Percentiles rank a stretch among this genome's conserved stretches.
These are phyloP conservation scores for Lindgomyces ingoldianus DNA, from an alignment of 495 filamentous ascomycete species.

Conservation along the genomic window DNA sequence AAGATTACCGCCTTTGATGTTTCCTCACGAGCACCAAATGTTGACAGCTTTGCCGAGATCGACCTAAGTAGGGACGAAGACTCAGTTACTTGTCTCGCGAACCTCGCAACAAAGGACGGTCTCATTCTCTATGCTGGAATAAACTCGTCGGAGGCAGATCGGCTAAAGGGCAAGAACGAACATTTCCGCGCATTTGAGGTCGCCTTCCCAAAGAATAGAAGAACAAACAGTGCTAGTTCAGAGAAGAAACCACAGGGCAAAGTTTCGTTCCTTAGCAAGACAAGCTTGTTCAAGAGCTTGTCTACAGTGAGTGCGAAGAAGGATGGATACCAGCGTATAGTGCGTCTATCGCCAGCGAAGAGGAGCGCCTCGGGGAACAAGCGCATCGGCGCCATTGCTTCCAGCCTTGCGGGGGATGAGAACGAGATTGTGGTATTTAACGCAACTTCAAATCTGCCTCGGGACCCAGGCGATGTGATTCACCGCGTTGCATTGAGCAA, in stretches of 20 bases:
- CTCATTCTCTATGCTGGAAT: conserved; percentile 57
- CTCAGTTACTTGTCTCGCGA: conserved; percentile 80
- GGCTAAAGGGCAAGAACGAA: conserved; percentile 76
- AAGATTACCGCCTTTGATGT: conserved; percentile 80
- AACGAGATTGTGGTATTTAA: conserved; percentile 80
- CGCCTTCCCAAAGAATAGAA: conserved; percentile 47
- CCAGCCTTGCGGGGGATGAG: conserved; percentile 67
- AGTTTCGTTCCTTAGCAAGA: conserved; percentile 42
- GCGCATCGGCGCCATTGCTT: conserved; percentile 72
- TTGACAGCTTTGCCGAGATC: conserved; percentile 69
- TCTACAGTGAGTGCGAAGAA: conserved; percentile 48
- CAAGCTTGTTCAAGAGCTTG: conserved; percentile 61
- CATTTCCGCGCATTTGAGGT: conserved; percentile 83
- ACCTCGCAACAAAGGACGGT: conserved; percentile 53
- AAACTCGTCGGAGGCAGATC: conserved; percentile 73
- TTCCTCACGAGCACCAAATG: conserved; percentile 54
- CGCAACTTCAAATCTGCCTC: conserved; percentile 56
- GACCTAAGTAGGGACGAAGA: conserved; percentile 87
- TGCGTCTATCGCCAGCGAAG: conserved; percentile 67
- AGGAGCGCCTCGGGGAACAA: conserved; percentile 48
- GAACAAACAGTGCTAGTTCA: conserved; percentile 33
- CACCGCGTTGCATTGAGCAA: conserved; percentile 64
- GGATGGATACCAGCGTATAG: conserved; percentile 76
- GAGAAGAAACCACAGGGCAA: conserved; percentile 48
- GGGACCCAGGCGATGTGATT: conserved; percentile 58